Evolutionary conservation across 2,329 filamentous ascomycete genomes (phyloP), one percentile per base, ranked within the genome.

Genomic region (Ustilaginoidea virens): DNA sequence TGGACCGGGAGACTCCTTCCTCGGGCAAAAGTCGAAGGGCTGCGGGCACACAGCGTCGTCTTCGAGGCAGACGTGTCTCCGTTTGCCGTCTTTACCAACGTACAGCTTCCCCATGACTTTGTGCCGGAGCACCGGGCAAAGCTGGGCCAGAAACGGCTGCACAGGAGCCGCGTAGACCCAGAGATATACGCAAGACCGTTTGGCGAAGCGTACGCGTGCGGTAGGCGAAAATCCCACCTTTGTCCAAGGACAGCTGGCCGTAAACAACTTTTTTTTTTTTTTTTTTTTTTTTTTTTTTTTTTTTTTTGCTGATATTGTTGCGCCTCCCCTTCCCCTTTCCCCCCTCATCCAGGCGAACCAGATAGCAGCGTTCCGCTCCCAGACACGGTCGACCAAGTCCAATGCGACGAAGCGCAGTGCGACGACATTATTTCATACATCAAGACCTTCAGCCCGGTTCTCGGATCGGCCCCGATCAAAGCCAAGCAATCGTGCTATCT

Each of bases 151-250:
- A 60, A 57, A 55, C 57, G 63, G 44, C 56, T 54, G 42, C 69
- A 67, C 52, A 61, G 63, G 33, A 66, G 73, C 17, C 67, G 67
- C 12, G 82, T 83, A 9, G 75, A 82, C 16, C 90, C 90, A 0
- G 90, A 98, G 52, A 90, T 96, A 36, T 98, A 98, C 49, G 80
- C 90, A 1, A 69, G 90, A 4, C 86, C 86, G 0, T 79, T 83
- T 48, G 70, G 79, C 31, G 86, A 93, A 48, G 78, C 93, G 8
- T 98, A 98, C 51, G 86, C 83, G 1, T 98, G 90, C 47, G 90
- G 85, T 66, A 43, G 31, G 58, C 47, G n/a, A n/a, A n/a, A n/a
- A n/a, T n/a, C n/a, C 7, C 6, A 9, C 5, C 5, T 22, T 9
- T 14, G 13, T 15, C n/a, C n/a, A 10, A 4, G n/a, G n/a, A 24